phyloP scores from a whole-genome alignment of 352 stramenopile genomes.

The Thraustochytrium striatum region DNA sequence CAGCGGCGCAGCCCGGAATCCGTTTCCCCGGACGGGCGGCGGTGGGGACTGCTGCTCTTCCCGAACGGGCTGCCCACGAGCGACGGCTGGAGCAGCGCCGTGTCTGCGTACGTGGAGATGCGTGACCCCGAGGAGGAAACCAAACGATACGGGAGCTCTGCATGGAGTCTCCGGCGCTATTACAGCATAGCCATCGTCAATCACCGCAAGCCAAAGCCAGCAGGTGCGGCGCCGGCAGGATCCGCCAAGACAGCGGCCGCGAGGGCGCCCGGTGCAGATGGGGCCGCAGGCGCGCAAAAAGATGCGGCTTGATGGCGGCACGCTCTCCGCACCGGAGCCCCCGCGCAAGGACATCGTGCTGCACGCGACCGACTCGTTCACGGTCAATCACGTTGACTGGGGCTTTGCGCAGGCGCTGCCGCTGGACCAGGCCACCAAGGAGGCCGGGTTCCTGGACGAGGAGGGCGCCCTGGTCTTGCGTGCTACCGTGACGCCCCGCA shows the following conservation, averaged over 20 bases:
- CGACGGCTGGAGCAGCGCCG: not conserved
- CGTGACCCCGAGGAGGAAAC: not conserved
- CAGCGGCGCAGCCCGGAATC: not conserved
- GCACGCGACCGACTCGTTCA: not conserved
- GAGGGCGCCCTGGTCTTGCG: not conserved
- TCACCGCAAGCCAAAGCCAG: not conserved
- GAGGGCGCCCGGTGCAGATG: too few species aligned
- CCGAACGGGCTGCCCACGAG: not conserved
- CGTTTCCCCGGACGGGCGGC: slow-evolving; percentile 1
- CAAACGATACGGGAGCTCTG: not conserved
- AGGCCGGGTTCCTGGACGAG: slow-evolving; percentile 7
- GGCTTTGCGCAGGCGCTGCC: not conserved
- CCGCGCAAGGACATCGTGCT: not conserved
- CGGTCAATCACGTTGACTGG: slow-evolving; percentile 2
- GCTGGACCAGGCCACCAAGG: not conserved
- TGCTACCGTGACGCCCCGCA: not conserved
- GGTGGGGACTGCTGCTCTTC: slow-evolving; percentile 30
- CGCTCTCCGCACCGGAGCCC: too few species aligned
- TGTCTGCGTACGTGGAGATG: slow-evolving; percentile 21
- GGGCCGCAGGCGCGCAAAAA: too few species aligned
- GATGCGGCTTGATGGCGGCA: too few species aligned
- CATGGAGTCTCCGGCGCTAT: not conserved
- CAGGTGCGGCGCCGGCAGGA: not conserved
- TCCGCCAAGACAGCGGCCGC: not conserved
- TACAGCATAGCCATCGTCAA: not conserved